These are phyloP conservation scores for Pseudogymnoascus sp. DNA, from an alignment of 2,329 filamentous ascomycete genomes.

Conservation along the genomic window DNA sequence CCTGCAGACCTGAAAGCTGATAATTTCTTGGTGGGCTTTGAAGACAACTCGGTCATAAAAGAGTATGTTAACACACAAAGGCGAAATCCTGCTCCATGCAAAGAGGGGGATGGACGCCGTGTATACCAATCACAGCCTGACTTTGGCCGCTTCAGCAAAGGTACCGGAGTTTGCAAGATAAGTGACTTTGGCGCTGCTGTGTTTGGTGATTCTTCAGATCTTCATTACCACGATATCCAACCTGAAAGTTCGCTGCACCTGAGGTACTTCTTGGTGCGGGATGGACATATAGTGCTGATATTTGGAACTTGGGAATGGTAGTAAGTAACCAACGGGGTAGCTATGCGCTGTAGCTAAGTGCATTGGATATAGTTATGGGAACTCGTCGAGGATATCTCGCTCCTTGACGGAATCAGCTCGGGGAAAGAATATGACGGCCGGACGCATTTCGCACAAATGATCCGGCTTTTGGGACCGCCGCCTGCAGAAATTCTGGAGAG, in stretches of 20 bases:
- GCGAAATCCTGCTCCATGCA: neutral
- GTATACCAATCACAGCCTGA: neutral
- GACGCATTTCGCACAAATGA: conserved; percentile 36
- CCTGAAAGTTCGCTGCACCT: neutral
- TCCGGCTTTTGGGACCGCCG: conserved; percentile 33
- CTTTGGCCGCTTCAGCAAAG: neutral
- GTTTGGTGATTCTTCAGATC: neutral
- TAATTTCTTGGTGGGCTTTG: neutral
- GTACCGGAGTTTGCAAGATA: neutral
- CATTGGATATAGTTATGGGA: conserved; percentile 13
- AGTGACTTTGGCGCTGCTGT: neutral
- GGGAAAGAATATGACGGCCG: conserved; percentile 28
- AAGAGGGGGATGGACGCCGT: neutral
- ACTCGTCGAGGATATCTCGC: conserved; percentile 13
- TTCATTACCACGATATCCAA: neutral
- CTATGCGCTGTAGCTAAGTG: neutral
- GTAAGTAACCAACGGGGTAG: neutral
- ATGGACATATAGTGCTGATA: neutral
- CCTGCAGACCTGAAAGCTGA: neutral
- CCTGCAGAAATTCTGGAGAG: conserved; percentile 30
- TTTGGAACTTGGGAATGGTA: neutral
- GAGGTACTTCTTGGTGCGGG: neutral
- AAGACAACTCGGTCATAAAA: neutral
- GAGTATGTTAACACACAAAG: neutral
- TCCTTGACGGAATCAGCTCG: conserved; percentile 8